Base-by-base conservation (phyloP, 306 rosid genomes). In the Inga oerstediana region DNA sequence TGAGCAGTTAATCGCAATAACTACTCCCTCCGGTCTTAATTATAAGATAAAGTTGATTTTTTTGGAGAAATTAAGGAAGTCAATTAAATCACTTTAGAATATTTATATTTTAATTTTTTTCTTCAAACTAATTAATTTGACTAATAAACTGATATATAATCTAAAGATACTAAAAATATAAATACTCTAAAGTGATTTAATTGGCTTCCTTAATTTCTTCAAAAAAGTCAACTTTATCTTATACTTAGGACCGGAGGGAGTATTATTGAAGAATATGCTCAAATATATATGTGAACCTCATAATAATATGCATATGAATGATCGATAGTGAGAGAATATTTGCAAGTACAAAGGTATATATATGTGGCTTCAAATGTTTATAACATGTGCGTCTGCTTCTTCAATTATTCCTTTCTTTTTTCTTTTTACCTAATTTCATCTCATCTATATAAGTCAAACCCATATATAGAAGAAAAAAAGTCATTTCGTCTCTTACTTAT, bases 321-420 rank as follows among this genome's bases (percentile, higher is more conserved):
- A 74, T 45, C 56, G 66, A n/a, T 52, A 64, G 34, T 22, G 66
- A 59, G 66, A 59, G 66, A 16, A 13, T 22, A 59, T 59, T 78
- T 82, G 35, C 79, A 48, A 58, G 58, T 59, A 62, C 73, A 19
- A 49, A 56, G 19, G 66, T 59, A 56, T 58, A 24, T 75, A 59
- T 59, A 19, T 76, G 70, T 81, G 49, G 56, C 70, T 61, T 72
- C 45, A 13, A 74, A 71, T 81, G 68, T 37, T 58, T 49, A 35
- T 59, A 43, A 45, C 84, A 85, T 87, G 86, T 44, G 88, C 69
- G 30, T 8, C 79, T 77, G 83, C 74, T 72, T n/a, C 51, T 74
- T 80, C 59, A 32, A 32, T 14, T 2, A 64, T 64, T 27, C 5
- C 6, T 12, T 30, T 64, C 30, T 27, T 27, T 27, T 27, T 27